phyloP scores from a whole-genome alignment of 352 stramenopile species.

The Phytophthora meadii region DNA sequence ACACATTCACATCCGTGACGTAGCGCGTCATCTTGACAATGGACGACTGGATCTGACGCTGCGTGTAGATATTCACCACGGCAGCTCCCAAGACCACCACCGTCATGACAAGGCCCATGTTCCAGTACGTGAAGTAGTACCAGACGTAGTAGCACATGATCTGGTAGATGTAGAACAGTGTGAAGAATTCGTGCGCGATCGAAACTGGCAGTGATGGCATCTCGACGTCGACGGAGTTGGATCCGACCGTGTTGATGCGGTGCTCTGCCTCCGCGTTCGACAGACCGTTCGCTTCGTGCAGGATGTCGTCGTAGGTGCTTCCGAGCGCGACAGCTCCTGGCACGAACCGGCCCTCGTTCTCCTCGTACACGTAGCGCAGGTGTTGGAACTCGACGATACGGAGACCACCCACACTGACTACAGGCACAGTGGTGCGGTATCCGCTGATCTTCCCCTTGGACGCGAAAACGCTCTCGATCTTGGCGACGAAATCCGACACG shows the following conservation, averaged over 20 bases:
- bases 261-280: slow-evolving; percentile 11
- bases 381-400: slow-evolving; percentile 54
- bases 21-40: slow-evolving; percentile 58
- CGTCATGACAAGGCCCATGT: slow-evolving; percentile 51
- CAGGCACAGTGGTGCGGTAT: slow-evolving; percentile 38
- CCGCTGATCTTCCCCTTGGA: slow-evolving; percentile 17
- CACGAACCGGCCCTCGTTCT: slow-evolving; percentile 31
- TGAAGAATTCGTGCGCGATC: slow-evolving; percentile 15
- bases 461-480: slow-evolving; percentile 30
- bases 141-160: slow-evolving; percentile 69
- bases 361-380: slow-evolving; percentile 52
- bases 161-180: slow-evolving; percentile 2
- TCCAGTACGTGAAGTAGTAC: slow-evolving; percentile 66
- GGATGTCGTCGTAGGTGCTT: slow-evolving; percentile 22
- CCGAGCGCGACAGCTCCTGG: slow-evolving; percentile 14
- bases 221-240: slow-evolving; percentile 41
- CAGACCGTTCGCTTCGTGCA: slow-evolving; percentile 19
- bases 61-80: slow-evolving; percentile 52
- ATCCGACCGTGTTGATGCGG: slow-evolving; percentile 32
- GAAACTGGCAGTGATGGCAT: slow-evolving; percentile 38
- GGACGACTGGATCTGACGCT: slow-evolving; percentile 45
- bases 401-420: slow-evolving; percentile 16
- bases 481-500: slow-evolving; percentile 36
- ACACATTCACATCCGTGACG: slow-evolving; percentile 65
- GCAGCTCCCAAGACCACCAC: slow-evolving; percentile 44